Evolutionary conservation across 1,284 basidiomycete species (phyloP).

Genomic region (Ganoderma lucidum): DNA sequence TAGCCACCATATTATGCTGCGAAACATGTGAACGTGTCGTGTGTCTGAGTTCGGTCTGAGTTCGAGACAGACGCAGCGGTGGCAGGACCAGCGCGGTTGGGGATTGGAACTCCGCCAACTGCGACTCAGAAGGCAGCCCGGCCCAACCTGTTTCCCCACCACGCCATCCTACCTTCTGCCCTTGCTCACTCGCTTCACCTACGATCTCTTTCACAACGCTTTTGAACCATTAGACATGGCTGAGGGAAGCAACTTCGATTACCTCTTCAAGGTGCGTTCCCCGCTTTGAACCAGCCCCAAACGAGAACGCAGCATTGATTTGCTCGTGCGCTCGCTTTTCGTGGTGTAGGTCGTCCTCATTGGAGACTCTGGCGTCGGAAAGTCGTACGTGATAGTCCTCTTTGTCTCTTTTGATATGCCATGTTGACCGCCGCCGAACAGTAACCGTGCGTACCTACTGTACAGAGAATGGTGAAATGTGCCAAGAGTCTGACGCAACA

Average conservation of each 20-base stretch:
- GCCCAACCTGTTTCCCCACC: conserved; percentile 30
- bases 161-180: conserved; percentile 16
- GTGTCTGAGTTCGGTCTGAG: neutral
- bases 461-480: conserved; percentile 3
- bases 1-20: neutral
- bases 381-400: conserved; percentile 74
- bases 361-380: conserved; percentile 99
- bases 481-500: conserved; percentile 18
- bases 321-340: conserved; percentile 13
- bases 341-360: conserved; percentile 88
- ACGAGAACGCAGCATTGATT: conserved; percentile 20
- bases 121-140: conserved; percentile 18
- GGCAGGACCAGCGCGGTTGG: conserved; percentile 15
- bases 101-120: conserved; percentile 32
- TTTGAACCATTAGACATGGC: conserved; percentile 64
- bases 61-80: conserved; percentile 5
- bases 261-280: conserved; percentile 88
- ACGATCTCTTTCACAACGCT: conserved; percentile 24
- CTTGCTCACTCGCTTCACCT: conserved; percentile 21
- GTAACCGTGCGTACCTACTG: conserved; percentile 42
- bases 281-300: conserved; percentile 6
- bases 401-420: neutral
- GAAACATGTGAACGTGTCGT: neutral
- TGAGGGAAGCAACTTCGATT: conserved; percentile 92
- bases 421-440: conserved; percentile 20